Evolutionary conservation across 805 yeast genomes (phyloP).

Genomic region (Pichia eremophila): DNA sequence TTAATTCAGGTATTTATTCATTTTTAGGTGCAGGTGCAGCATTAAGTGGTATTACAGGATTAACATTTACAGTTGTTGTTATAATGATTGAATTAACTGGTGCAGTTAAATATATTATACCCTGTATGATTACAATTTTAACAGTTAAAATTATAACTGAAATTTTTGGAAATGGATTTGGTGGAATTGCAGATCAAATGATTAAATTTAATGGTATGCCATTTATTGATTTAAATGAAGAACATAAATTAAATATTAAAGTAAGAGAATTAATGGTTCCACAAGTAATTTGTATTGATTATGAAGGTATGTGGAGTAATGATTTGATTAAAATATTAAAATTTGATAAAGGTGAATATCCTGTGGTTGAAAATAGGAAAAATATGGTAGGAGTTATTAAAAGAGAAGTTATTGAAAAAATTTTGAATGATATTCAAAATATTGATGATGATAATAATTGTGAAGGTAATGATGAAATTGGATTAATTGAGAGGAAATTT

Average conservation of each 20-base stretch:
- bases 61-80: constrained; percentile 87
- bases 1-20: constrained; percentile 92
- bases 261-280: constrained; percentile 58
- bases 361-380: constrained; percentile 32
- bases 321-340: neutral
- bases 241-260: constrained; percentile 33
- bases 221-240: constrained; percentile 62
- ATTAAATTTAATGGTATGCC: constrained; percentile 85
- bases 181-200: constrained; percentile 95
- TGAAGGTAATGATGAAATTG: neutral
- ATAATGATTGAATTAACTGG: constrained; percentile 96
- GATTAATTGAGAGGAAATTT: neutral
- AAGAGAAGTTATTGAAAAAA: constrained; percentile 30
- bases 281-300: constrained; percentile 30
- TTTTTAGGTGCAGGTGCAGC: constrained; percentile 95
- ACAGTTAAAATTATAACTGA: constrained; percentile 76
- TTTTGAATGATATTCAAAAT: neutral
- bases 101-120: constrained; percentile 82
- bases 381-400: constrained; percentile 37
- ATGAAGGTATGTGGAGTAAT: constrained; percentile 24
- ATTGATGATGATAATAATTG: neutral
- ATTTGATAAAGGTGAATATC: constrained; percentile 29
- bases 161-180: constrained; percentile 54
- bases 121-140: constrained; percentile 94
- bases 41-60: constrained; percentile 85